phyloP scores from a whole-genome alignment of 2,329 filamentous ascomycete genomes.

The Epichloe gansuensis region DNA sequence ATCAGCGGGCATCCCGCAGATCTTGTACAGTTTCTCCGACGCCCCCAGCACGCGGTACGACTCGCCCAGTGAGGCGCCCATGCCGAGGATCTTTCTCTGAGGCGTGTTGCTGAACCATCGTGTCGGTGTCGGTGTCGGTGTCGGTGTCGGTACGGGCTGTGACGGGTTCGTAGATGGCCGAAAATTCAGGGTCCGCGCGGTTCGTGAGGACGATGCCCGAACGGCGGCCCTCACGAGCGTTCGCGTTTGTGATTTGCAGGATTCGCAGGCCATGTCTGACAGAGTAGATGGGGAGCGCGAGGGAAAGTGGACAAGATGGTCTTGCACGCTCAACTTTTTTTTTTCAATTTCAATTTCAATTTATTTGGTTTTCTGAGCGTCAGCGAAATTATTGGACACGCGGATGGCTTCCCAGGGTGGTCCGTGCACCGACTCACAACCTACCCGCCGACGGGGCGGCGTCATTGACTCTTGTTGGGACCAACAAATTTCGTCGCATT shows the following conservation, averaged over 20 bases:
- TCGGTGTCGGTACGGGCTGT: slow-evolving; percentile 3
- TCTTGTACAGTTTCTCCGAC: slow-evolving; percentile 66
- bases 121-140: slow-evolving; percentile 8
- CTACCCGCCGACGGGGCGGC: neutral
- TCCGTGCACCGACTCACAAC: neutral
- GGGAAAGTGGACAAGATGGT: no score
- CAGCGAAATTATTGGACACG: neutral
- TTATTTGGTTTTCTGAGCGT: neutral
- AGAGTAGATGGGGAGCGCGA: neutral
- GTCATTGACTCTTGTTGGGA: neutral
- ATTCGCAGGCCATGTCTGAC: slow-evolving; percentile 32
- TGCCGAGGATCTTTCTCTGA: slow-evolving; percentile 19
- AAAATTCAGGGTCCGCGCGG: slow-evolving; percentile 9
- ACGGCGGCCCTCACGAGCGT: slow-evolving; percentile 23
- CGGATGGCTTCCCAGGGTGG: neutral
- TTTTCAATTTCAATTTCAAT: neutral
- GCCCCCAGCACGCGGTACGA: slow-evolving; percentile 66
- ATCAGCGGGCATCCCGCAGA: slow-evolving; percentile 58
- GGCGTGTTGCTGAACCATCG: slow-evolving; percentile 26
- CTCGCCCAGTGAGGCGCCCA: slow-evolving; percentile 23
- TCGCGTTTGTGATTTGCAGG: slow-evolving; percentile 32
- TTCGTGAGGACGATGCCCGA: slow-evolving; percentile 16
- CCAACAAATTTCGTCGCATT: neutral
- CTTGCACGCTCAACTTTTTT: neutral
- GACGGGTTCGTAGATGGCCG: neutral